Evolutionary conservation across 805 yeast genomes (phyloP), one percentile per base, ranked within the genome.

Genomic region (Grigorovia jiainica): DNA sequence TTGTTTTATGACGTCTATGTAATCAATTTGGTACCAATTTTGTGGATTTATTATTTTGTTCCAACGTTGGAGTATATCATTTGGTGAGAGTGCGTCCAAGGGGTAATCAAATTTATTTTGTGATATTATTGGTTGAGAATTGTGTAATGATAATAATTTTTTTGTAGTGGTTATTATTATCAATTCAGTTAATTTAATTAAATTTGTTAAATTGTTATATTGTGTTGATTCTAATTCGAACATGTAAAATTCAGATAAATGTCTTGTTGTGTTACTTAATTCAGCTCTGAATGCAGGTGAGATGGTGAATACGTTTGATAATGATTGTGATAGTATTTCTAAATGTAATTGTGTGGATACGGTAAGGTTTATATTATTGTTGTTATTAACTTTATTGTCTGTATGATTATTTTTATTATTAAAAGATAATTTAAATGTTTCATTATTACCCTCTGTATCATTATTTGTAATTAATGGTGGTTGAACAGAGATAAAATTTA

Each of bases 391-490:
- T 16, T 43, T 24, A n/a, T 6, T 21, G 13, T 15, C 13, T 13
- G n/a, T n/a, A 34, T 34, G 5, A 44, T 74, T 73, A 1, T 81
- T 86, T 54, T 83, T 85, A 53, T 43, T 44, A 17, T 47, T 48
- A 45, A 64, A 42, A 39, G 53, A 67, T 9, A 89, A 64, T 36
- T 64, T 65, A 50, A 92, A 92, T 47, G 84, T 75, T 57, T 92
- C 97, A 4, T 97, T 97, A 3, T 95, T 97, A 15, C 98, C 97
- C 64, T 92, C 99, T 58, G 97, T 90, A 59, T 92, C 98, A 1
- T 94, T 77, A 9, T 85, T 70, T 0, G 98, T 92, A 18, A 90
- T 64, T 10, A 90, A 52, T 7, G 99, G 98, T 3, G 97, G 95
- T 20, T 79, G 69, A 0, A 85, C 87, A 64, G 86, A 89, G 11